Conservation (phyloP, 768 basidiomycete species). For the Russula sp. region DNA sequence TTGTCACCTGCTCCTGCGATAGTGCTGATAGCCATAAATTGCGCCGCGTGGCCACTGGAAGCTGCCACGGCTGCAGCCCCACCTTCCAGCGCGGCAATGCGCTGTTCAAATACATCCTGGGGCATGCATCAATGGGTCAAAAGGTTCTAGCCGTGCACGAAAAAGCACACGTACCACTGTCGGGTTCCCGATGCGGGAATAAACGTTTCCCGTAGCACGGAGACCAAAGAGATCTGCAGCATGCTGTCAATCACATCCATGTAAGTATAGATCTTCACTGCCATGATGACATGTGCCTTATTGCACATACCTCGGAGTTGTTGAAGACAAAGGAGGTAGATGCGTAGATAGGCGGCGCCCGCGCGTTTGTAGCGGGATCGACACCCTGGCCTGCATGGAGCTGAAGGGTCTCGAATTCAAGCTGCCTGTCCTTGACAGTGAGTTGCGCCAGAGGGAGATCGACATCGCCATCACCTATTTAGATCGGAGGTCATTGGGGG, state of each 20-base stretch:
- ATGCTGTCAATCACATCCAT: conserved; percentile 38
- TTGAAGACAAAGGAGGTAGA: conserved; percentile 70
- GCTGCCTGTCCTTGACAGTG: conserved; percentile 30
- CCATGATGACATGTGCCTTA: not conserved
- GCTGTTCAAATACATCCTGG: conserved; percentile 73
- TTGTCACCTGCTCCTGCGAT: conserved; percentile 66
- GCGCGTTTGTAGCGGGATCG: conserved; percentile 61
- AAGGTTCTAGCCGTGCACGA: not conserved
- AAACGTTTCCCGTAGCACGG: conserved; percentile 54
- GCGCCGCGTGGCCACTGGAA: conserved; percentile 70
- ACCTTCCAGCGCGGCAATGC: conserved; percentile 76
- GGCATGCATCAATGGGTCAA: not conserved
- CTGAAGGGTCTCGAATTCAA: conserved; percentile 77
- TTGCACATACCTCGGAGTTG: conserved; percentile 47
- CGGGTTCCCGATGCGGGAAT: conserved; percentile 65
- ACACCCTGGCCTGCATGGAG: conserved; percentile 68
- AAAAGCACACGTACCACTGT: conserved; percentile 45
- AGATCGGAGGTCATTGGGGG: not conserved
- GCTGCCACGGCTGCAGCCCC: conserved; percentile 71
- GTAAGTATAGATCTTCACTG: too few species aligned
- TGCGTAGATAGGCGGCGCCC: conserved; percentile 75
- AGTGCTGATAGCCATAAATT: conserved; percentile 47
- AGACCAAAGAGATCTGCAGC: conserved; percentile 67
- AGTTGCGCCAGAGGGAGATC: not conserved
- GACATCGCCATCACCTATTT: not conserved